Evolutionary conservation across 345 rosid genomes (phyloP), one percentile per base, ranked within the genome.

Genomic region (Salix dunnii): DNA sequence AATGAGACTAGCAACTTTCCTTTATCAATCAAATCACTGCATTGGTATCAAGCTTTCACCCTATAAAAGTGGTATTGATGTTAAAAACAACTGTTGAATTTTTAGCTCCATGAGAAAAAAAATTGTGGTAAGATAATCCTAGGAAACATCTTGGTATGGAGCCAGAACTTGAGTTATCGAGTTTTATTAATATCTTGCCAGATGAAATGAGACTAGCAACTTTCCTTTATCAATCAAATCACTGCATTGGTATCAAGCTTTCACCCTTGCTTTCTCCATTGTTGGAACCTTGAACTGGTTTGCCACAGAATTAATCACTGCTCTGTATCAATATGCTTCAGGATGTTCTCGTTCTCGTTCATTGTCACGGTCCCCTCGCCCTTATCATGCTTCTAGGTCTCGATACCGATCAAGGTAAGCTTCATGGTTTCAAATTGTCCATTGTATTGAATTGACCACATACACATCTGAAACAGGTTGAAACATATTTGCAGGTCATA

Each of bases 321-420:
- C 69, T 79, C 35, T 38, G 43, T 67, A 35, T 74, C 20, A 43
- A 25, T 76, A 27, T 72, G 35, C 70, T 53, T 70, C 87, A 95
- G 99, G 97, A 66, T 96, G 84, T 74, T 91, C 97, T 62, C 91
- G 88, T 2, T 93, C 99, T 18, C 96, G 89, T 11, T 94, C 97
- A 28, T 33, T 85, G n/a, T 94, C 92, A 21, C 91, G 86, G 68
- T 94, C 97, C 63, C 96, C 97, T 6, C 92, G 75, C 78, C 88
- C 82, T 75, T 92, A 91, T 33, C 75, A 88, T 0, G 86, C 89
- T 75, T 93, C 99, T 67, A 90, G 96, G 78, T 79, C 87, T 70
- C 88, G 97, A 70, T 88, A 89, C 65, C 94, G 89, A 74, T 93
- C 99, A 14, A 93, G 98, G 99, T 96, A 83, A 78, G 77, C 61